A percentile compares a stretch with the other conserved stretches of the same genome.
Evolutionary conservation across 208 protist species (phyloP).

Genomic region (Naegleria gruberi): DNA sequence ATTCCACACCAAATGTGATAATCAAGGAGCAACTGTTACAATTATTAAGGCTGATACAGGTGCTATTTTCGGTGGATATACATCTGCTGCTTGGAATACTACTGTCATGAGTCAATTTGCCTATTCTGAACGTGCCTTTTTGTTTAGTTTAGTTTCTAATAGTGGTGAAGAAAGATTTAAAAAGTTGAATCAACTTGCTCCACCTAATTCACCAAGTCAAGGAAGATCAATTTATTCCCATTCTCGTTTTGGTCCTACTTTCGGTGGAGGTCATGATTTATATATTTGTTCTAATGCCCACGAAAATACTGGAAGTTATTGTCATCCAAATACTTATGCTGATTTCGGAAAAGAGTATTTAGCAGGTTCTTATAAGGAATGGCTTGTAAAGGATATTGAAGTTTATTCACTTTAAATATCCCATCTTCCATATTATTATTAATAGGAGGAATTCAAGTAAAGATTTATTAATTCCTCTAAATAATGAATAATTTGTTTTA

Average conservation of each 20-base stretch:
- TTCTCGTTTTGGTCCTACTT: not conserved
- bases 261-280: constrained; percentile 21
- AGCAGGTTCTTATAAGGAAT: not conserved
- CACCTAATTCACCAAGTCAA: too few relatives aligned
- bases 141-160: constrained; percentile 1
- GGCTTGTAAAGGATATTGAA: constrained; percentile 1
- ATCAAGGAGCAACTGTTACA: not conserved
- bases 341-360: not conserved
- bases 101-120: not conserved
- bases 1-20: constrained; percentile 2
- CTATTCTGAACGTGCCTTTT: not conserved
- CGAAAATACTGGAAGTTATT: not conserved
- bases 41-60: not conserved
- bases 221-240: constrained; percentile 13
- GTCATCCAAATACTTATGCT: too few relatives aligned
- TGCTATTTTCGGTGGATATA: constrained; percentile 25
- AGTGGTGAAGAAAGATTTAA: not conserved
- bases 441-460: too few relatives aligned
- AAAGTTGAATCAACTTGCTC: constrained; percentile 2
- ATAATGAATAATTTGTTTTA: too few relatives aligned
- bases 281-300: not conserved
- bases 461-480: too few relatives aligned
- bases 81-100: not conserved
- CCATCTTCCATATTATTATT: too few relatives aligned
- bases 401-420: not conserved